Base-by-base conservation (phyloP, 805 yeast genomes). In the Cyberlindnera americana region DNA sequence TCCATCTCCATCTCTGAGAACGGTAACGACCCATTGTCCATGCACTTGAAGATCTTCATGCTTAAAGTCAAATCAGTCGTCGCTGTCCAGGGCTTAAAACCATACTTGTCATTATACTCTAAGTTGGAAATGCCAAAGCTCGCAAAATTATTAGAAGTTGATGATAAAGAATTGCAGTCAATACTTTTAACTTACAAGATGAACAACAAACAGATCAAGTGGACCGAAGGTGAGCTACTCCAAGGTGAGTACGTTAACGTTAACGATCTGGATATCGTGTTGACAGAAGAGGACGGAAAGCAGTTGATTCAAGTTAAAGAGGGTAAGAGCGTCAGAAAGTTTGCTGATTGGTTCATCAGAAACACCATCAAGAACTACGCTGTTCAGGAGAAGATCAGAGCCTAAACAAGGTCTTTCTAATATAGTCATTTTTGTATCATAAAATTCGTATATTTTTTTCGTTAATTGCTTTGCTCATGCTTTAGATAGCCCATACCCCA, bases 271-370 rank as follows among this genome's bases (percentile, higher is more conserved):
- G 76, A 72, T 46, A 66, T 72, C 41, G 59, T 59, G 16, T 53
- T 72, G 22, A 62, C 63, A 19, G 61, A 60, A 40, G 73, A 67
- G 40, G 61, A 61, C 18, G 53, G 46, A 4, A 53, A 53, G 38
- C 34, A 45, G 36, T 44, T 66, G 32, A 60, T 72, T 39, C 66
- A 68, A 46, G 69, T 72, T 34, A 61, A 70, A 37, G 74, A 71
- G 53, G 58, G 66, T 33, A 69, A 69, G 50, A 60, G 62, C 26
- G 70, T 70, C 15, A 60, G 75, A 46, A 67, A 66, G 54, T 72
- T 66, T 48, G 70, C 71, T 30, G 75, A 72, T 48, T 72, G 76
- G 77, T 72, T 72, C 43, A 57, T 72, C 35, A 64, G 75, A 51
- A 72, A 71, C 59, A 65, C 72, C 21, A 54, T 55, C 43, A 71